Evolutionary conservation across 768 basidiomycete species (phyloP), one percentile per base, ranked within the genome.

Genomic region (Lactifluus volemus): DNA sequence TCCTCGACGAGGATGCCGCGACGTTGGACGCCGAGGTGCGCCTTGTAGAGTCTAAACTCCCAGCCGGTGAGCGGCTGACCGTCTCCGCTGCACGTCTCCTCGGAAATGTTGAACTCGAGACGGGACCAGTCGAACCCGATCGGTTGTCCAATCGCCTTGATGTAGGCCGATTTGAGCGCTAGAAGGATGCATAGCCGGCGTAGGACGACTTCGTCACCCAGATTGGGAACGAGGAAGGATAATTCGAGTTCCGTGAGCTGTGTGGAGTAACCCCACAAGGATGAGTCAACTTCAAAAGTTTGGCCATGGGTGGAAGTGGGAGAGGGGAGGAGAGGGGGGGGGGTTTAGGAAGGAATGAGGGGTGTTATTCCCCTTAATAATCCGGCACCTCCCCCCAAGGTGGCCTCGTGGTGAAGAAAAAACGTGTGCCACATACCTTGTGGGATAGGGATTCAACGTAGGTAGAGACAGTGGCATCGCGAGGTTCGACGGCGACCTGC

Each of bases 31-130:
- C 86, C 88, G 15, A 92, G 79, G 56, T 82, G 81, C 14, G 86
- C 82, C 59, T 79, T 80, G 79, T 88, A 93, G 45, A 92, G 75
- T 8, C 91, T 81, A 72, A 93, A 92, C 70, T 93, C 91, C 91
- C 91, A 93, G 0, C 91, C 91, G 19, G 78, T 76, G 0, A 92
- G 76, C 1, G 82, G 80, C 48, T 82, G 79, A 5, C 83, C 82
- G 70, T 92, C 91, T 2, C 86, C 86, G 1, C 73, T 77, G 7
- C 85, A 87, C 3, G 73, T 77, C 63, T 81, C 75, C 41, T 79
- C 79, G 65, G 85, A 77, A 50, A 92, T 80, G 71, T 91, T 83
- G 76, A 91, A 90, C 65, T 92, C 88, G 63, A 93, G 82, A 2
- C 89, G 84, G 5, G 85, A 83, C 74, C 79, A 88, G 74, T 92